phyloP scores from a whole-genome alignment of 2,329 filamentous ascomycete species.

The Alternaria triticina region DNA sequence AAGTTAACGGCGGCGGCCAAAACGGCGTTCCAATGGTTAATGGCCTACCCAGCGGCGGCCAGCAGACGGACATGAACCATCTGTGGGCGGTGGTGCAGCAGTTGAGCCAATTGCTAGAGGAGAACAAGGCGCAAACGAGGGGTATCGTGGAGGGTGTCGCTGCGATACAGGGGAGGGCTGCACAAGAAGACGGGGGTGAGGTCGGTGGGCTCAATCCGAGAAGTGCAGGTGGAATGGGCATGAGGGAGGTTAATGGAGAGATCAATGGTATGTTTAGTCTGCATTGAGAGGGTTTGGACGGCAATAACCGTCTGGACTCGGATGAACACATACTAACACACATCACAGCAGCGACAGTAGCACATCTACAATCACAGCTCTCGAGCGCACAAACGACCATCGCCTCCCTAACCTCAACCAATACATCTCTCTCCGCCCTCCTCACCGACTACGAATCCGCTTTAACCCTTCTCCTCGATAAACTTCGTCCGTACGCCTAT shows the following conservation, averaged over 20 bases:
- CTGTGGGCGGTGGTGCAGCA: conserved; percentile 51
- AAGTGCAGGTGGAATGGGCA: conserved; percentile 13
- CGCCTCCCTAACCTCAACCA: conserved; percentile 32
- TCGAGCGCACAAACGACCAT: conserved; percentile 35
- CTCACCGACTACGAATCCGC: conserved; percentile 53
- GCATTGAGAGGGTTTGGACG: not conserved
- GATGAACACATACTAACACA: conserved; percentile 7
- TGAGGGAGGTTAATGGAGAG: conserved; percentile 46
- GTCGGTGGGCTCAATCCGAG: conserved; percentile 7
- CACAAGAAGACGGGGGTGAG: conserved; percentile 40
- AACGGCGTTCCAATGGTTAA: conserved; percentile 49
- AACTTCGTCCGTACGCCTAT: conserved; percentile 42
- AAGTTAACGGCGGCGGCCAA: conserved; percentile 40
- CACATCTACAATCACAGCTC: conserved; percentile 41
- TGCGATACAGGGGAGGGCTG: conserved; percentile 45
- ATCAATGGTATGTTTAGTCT: conserved; percentile 33
- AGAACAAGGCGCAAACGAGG: conserved; percentile 48
- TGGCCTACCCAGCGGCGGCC: conserved; percentile 47
- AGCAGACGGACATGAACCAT: conserved; percentile 53
- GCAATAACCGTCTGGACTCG: not conserved
- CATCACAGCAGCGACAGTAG: conserved; percentile 36
- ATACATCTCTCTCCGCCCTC: conserved; percentile 35
- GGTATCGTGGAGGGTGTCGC: conserved; percentile 49
- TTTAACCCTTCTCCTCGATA: conserved; percentile 47
- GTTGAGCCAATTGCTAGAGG: conserved; percentile 48